phyloP scores from a whole-genome alignment of 345 rosid species.

The Citrus trifoliata region DNA sequence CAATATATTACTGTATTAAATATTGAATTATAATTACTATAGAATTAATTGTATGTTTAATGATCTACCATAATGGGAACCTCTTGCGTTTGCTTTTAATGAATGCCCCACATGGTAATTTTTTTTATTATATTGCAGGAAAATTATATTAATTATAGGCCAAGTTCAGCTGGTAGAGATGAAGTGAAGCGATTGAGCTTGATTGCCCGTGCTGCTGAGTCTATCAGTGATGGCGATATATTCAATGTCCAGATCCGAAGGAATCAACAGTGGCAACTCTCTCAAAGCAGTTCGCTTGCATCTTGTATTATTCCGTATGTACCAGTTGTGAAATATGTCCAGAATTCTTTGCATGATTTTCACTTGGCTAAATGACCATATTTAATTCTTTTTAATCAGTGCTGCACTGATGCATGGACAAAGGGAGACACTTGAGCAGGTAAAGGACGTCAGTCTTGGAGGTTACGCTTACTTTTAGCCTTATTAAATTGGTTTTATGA shows the following conservation, averaged over 20 bases:
- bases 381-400: conserved; percentile 38
- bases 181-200: conserved; percentile 72
- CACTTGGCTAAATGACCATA: conserved; percentile 7
- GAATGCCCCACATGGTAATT: not conserved
- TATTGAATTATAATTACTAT: not conserved
- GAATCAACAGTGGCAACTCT: conserved; percentile 95
- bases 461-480: not conserved
- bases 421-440: conserved; percentile 85
- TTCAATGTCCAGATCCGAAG: conserved; percentile 92
- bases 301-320: conserved; percentile 93
- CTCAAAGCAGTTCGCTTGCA: conserved; percentile 68
- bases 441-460: conserved; percentile 24
- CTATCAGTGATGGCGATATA: conserved; percentile 89
- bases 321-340: conserved; percentile 1
- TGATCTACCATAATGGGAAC: not conserved
- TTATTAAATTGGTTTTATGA: not conserved
- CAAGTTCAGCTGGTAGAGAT: conserved; percentile 65
- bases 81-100: not conserved
- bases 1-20: not conserved
- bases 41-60: too few relatives aligned
- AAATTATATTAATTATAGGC: conserved; percentile 89
- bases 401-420: conserved; percentile 86
- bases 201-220: conserved; percentile 91
- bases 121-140: conserved; percentile 51
- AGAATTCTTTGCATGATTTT: conserved; percentile 1